Conservation (phyloP, 1,284 basidiomycete species). For the Tetrapyrgos nigripes region DNA sequence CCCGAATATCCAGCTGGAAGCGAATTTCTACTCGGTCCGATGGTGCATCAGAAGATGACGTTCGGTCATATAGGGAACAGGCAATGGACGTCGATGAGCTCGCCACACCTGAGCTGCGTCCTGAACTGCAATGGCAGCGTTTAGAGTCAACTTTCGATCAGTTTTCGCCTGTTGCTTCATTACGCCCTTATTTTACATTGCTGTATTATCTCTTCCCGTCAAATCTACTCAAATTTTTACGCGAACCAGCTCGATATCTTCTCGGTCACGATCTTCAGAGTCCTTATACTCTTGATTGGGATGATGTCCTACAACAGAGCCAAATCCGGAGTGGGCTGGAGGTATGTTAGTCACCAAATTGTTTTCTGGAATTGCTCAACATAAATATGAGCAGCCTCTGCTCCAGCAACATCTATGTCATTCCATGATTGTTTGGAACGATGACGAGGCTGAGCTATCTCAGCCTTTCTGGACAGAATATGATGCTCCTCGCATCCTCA, state of each 20-base stretch:
- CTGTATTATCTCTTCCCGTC: slow-evolving; percentile 90
- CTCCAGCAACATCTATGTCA: slow-evolving; percentile 79
- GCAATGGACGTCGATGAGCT: slow-evolving; percentile 42
- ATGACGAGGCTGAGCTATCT: slow-evolving; percentile 67
- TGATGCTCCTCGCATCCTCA: slow-evolving; percentile 70
- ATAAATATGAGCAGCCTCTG: slow-evolving; percentile 54
- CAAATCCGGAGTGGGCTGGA: slow-evolving; percentile 74
- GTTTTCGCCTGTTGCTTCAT: slow-evolving; percentile 52
- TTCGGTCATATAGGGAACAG: slow-evolving; percentile 40
- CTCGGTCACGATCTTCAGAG: slow-evolving; percentile 51
- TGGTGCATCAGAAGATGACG: slow-evolving; percentile 38
- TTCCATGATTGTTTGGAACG: slow-evolving; percentile 72
- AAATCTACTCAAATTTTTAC: slow-evolving; percentile 81
- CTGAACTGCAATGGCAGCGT: slow-evolving; percentile 68
- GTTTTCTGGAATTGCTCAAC: slow-evolving; percentile 2
- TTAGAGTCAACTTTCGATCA: slow-evolving; percentile 63
- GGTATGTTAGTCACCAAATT: slow-evolving; percentile 39
- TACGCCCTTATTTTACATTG: slow-evolving; percentile 73
- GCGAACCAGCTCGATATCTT: slow-evolving; percentile 70
- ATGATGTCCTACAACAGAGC: slow-evolving; percentile 69
- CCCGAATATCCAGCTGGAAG: slow-evolving; percentile 76
- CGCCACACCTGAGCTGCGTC: slow-evolving; percentile 49
- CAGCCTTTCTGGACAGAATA: slow-evolving; percentile 72
- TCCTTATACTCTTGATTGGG: slow-evolving; percentile 69
- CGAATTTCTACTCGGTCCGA: slow-evolving; percentile 42